Evolutionary conservation across 441 rosid species (phyloP), one percentile per base, ranked within the genome.

Genomic region (Manihot esculenta): DNA sequence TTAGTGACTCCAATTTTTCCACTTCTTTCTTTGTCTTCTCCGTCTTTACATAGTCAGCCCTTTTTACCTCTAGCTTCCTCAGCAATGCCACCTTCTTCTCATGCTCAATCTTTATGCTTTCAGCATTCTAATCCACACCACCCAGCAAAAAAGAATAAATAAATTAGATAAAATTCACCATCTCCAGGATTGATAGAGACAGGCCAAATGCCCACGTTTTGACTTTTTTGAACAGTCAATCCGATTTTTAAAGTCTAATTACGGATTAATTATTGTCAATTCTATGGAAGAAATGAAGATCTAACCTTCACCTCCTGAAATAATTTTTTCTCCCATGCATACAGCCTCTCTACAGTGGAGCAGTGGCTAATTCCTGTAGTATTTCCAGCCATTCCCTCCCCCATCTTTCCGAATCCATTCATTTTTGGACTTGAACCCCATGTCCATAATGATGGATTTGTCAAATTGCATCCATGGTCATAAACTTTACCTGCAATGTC

Each of bases 271-370:
- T 27, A 30, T 1, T 2, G 5, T 23, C 35, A 30, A 30, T 30
- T 30, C 35, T 1, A 4, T 35, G 41, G 15, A 18, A 18, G 47
- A 38, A 48, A 4, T 11, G 10, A n/a, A 27, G 45, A 45, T 44
- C 20, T 84, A 94, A 35, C 99, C 97, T 94, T 92, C 72, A 92
- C 97, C 71, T 94, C 97, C 71, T 83, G 87, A 82, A 76, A 92
- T 21, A 94, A 86, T 73, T 92, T 94, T 88, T 92, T 92, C 87
- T 93, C 98, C 98, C 98, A 93, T 55, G 97, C 97, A 77, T 84
- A 89, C 8, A 93, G 76, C 64, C 94, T 90, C 74, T 92, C 99
- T 24, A 89, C 83, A 13, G 97, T 92, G 18, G 93, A 94, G 48
- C 89, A 89, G 69, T 92, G 99, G 79, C 94, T 79, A 23, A 79